Percentiles rank a stretch among this genome's conserved stretches.
Conservation (phyloP, 768 basidiomycete genomes). For the Russula foetens region DNA sequence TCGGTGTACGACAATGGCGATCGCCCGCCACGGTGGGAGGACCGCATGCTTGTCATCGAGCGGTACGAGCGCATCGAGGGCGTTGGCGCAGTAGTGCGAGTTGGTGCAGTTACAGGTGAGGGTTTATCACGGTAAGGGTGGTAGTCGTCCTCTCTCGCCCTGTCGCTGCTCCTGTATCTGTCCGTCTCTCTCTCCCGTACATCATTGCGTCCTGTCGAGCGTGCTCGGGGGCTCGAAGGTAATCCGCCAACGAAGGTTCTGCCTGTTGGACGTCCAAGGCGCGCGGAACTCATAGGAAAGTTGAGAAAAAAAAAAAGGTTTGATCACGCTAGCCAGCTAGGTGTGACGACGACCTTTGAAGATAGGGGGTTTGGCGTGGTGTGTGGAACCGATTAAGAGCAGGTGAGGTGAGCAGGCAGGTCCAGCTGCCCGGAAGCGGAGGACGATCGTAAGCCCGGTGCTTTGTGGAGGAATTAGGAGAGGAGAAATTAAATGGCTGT, state of each 20-base stretch:
- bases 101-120: not conserved
- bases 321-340: conserved; percentile 14
- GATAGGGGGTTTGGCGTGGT: not conserved
- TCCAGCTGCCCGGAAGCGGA: not conserved
- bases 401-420: not conserved
- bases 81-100: not conserved
- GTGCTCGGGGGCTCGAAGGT: conserved; percentile 34
- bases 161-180: conserved; percentile 1
- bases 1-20: not conserved
- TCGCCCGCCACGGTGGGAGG: not conserved
- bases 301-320: not conserved
- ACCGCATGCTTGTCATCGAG: conserved; percentile 18
- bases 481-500: not conserved
- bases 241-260: conserved; percentile 26
- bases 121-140: conserved; percentile 5
- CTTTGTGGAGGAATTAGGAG: no score
- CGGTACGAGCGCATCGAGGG: conserved; percentile 21
- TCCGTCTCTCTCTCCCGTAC: not conserved
- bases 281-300: conserved; percentile 15
- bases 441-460: no score
- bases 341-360: not conserved
- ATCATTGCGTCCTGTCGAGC: conserved; percentile 26
- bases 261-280: conserved; percentile 1
- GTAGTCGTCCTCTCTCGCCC: conserved; percentile 11
- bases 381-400: not conserved